phyloP scores from a whole-genome alignment of 2,329 filamentous ascomycete species.

The Talaromyces sp. region DNA sequence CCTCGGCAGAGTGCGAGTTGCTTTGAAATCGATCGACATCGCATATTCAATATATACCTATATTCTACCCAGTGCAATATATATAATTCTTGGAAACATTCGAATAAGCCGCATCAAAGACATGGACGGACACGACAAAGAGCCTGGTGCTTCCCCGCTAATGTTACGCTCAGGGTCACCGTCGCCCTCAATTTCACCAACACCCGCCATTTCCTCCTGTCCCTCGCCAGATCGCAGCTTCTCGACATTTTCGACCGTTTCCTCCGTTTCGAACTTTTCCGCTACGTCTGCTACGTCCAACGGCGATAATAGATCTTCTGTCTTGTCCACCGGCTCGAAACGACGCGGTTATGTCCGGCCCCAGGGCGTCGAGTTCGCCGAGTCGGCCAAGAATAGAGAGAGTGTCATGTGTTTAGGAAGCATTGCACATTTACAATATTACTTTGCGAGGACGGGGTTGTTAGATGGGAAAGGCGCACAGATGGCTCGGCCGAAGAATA shows the following conservation, averaged over 20 bases:
- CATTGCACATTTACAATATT: slow-evolving; percentile 96
- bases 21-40: slow-evolving; percentile 4
- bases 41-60: background rate
- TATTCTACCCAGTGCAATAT: background rate
- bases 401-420: slow-evolving; percentile 95
- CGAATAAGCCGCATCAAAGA: background rate
- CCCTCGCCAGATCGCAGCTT: slow-evolving; percentile 47
- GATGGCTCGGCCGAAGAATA: slow-evolving; percentile 69
- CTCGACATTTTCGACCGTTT: slow-evolving; percentile 47
- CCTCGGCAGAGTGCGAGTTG: slow-evolving; percentile 7
- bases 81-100: background rate
- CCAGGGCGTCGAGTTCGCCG: slow-evolving; percentile 83
- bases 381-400: slow-evolving; percentile 83
- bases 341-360: slow-evolving; percentile 84
- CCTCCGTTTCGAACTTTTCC: slow-evolving; percentile 47
- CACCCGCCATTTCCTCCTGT: slow-evolving; percentile 46
- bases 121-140: slow-evolving; percentile 23
- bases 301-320: slow-evolving; percentile 44
- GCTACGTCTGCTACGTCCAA: slow-evolving; percentile 28
- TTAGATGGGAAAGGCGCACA: slow-evolving; percentile 91
- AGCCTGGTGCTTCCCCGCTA: slow-evolving; percentile 24
- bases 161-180: slow-evolving; percentile 37
- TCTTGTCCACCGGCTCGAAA: slow-evolving; percentile 46
- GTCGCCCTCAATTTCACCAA: slow-evolving; percentile 43
- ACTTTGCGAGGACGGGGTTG: slow-evolving; percentile 91